phyloP scores from a whole-genome alignment of 441 rosid genomes.

The Erodium trifolium region DNA sequence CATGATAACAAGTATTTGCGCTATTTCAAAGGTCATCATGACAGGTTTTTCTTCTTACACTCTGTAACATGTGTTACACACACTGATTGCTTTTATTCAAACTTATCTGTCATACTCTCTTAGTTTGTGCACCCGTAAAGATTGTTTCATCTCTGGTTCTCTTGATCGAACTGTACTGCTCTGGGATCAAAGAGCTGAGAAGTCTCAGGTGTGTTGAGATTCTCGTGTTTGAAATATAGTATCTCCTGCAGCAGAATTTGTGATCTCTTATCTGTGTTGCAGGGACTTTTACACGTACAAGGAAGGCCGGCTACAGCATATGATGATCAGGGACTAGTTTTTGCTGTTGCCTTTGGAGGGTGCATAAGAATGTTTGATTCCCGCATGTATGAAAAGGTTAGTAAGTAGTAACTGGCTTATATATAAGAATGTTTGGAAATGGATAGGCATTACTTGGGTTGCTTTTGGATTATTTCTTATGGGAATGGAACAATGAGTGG shows the following conservation, averaged over 20 bases:
- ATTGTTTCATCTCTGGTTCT: conserved; percentile 85
- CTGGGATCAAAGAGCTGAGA: conserved; percentile 95
- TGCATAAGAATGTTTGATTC: conserved; percentile 84
- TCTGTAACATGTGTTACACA: background rate
- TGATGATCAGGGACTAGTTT: conserved; percentile 89
- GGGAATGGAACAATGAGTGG: no score
- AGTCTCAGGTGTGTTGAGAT: conserved; percentile 59
- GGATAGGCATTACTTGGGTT: no score
- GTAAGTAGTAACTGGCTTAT: conserved; percentile 12
- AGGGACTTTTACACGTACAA: conserved; percentile 88
- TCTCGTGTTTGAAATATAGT: background rate
- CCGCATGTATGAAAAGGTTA: conserved; percentile 78
- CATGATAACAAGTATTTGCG: conserved; percentile 94
- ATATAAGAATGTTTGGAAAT: background rate
- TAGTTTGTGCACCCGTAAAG: conserved; percentile 77
- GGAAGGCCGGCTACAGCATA: conserved; percentile 94
- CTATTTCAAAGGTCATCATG: conserved; percentile 95
- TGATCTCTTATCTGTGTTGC: conserved; percentile 10
- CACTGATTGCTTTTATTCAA: conserved; percentile 6
- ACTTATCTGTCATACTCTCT: conserved; percentile 30
- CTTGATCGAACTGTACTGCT: conserved; percentile 90
- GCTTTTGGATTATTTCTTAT: no score
- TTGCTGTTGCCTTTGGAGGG: conserved; percentile 91
- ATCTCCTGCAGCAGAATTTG: background rate
- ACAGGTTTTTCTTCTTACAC: conserved; percentile 49